These are phyloP conservation scores for Fusarium vanettenii DNA, from an alignment of 2,329 filamentous ascomycete species.

Conservation along the genomic window DNA sequence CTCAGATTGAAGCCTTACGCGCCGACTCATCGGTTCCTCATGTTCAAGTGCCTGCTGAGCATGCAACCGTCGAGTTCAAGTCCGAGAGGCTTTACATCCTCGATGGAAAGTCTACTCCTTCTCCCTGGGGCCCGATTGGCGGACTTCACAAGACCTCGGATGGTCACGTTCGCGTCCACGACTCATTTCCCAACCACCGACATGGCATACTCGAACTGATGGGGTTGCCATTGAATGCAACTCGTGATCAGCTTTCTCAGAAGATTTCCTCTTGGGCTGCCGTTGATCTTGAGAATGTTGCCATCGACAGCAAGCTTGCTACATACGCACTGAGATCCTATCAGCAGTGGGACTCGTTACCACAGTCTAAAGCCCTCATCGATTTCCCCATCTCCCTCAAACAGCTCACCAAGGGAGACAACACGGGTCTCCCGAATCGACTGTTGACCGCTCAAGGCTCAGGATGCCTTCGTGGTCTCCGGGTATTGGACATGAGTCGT, in stretches of 20 bases:
- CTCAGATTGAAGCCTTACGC: constrained; percentile 55
- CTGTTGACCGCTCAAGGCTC: background rate
- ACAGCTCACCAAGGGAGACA: constrained; percentile 43
- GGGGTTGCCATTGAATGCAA: constrained; percentile 47
- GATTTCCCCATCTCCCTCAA: constrained; percentile 59
- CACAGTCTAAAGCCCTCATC: constrained; percentile 57
- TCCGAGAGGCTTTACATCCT: constrained; percentile 63
- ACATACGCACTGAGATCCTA: constrained; percentile 63
- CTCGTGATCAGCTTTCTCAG: constrained; percentile 52
- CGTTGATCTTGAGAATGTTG: constrained; percentile 61
- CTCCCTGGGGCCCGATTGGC: constrained; percentile 57
- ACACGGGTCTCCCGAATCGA: background rate
- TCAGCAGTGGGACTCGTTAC: constrained; percentile 61
- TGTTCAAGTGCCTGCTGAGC: constrained; percentile 56
- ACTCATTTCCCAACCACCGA: constrained; percentile 63
- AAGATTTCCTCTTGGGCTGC: constrained; percentile 55
- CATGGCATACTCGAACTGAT: constrained; percentile 57
- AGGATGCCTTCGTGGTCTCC: constrained; percentile 65
- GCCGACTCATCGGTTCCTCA: constrained; percentile 43
- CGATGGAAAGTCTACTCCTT: constrained; percentile 47
- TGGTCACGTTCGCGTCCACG: constrained; percentile 66
- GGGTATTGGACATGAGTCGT: constrained; percentile 77
- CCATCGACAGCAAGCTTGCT: constrained; percentile 53
- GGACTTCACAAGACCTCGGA: constrained; percentile 63
- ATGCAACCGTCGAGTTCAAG: constrained; percentile 64